These are phyloP conservation scores for Bretschneidera sinensis DNA, from an alignment of 345 rosid genomes.

Conservation along the genomic window DNA sequence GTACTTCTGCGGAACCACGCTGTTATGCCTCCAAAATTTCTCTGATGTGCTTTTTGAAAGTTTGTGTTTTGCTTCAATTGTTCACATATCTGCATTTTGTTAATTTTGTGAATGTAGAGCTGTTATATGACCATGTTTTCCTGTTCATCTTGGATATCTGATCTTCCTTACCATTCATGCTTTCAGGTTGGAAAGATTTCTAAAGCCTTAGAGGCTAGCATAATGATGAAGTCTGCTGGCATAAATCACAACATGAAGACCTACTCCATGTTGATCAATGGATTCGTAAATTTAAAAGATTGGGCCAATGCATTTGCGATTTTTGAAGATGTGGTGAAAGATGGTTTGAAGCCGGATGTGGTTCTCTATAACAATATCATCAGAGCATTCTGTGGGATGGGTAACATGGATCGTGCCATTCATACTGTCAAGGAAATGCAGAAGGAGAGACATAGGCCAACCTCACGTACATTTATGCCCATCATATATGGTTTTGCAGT, in stretches of 20 bases:
- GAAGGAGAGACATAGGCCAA: constrained; percentile 73
- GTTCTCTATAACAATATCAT: constrained; percentile 84
- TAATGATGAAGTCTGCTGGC: constrained; percentile 63
- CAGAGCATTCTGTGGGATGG: constrained; percentile 93
- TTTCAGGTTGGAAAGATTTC: constrained; percentile 79
- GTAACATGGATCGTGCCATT: constrained; percentile 91
- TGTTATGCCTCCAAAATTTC: background rate
- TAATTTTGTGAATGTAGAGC: background rate
- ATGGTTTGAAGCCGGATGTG: constrained; percentile 85
- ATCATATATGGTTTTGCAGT: constrained; percentile 81
- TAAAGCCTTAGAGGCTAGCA: constrained; percentile 82
- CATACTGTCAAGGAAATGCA: constrained; percentile 82
- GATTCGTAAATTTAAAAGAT: constrained; percentile 83
- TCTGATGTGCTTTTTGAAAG: background rate
- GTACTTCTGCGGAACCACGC: background rate
- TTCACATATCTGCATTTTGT: background rate
- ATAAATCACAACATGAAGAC: constrained; percentile 90
- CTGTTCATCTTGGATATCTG: background rate
- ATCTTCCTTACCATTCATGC: background rate
- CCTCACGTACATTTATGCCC: constrained; percentile 86
- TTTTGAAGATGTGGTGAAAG: constrained; percentile 68
- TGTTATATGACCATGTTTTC: background rate
- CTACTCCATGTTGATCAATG: constrained; percentile 91
- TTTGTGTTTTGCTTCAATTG: background rate
- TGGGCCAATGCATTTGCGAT: constrained; percentile 92